Conservation (phyloP, 75 land plant species). For the Ceratopteris richardii region DNA sequence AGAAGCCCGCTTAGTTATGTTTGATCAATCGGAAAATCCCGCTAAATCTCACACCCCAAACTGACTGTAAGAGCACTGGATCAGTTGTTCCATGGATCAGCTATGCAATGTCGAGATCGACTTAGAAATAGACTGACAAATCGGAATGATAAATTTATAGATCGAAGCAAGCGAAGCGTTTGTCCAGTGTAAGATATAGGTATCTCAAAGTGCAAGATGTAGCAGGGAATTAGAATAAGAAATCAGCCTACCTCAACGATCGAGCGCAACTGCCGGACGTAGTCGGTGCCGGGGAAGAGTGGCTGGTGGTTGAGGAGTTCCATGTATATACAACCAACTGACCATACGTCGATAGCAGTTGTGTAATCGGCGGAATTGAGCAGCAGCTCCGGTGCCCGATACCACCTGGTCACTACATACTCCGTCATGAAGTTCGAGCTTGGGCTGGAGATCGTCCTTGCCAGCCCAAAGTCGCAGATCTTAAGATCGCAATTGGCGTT, state of each 20-base stretch:
- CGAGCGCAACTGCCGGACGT: constrained; percentile 15
- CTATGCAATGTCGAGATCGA: too few species aligned
- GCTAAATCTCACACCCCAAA: too few species aligned
- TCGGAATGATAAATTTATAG: too few species aligned
- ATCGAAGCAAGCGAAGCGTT: too few species aligned
- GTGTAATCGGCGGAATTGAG: constrained; percentile 22
- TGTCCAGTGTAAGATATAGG: too few species aligned
- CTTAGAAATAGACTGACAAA: too few species aligned
- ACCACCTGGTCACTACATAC: constrained; percentile 26
- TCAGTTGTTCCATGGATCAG: too few species aligned
- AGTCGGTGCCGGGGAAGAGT: constrained; percentile 16
- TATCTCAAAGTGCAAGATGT: too few species aligned
- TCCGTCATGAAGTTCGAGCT: constrained; percentile 23
- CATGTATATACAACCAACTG: constrained; percentile 29
- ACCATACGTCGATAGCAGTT: constrained; percentile 27
- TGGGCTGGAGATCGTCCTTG: constrained; percentile 50
- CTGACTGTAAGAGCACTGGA: too few species aligned
- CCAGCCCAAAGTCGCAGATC: constrained; percentile 45
- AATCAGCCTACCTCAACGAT: constrained; percentile 18
- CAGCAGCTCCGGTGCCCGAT: constrained; percentile 24
- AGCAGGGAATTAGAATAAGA: too few species aligned
- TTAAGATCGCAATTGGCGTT: constrained; percentile 40
- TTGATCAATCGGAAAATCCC: too few species aligned
- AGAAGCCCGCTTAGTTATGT: too few species aligned
- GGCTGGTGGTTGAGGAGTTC: constrained; percentile 21